Evolutionary conservation across 345 rosid species (phyloP).

Genomic region (Angophora floribunda): DNA sequence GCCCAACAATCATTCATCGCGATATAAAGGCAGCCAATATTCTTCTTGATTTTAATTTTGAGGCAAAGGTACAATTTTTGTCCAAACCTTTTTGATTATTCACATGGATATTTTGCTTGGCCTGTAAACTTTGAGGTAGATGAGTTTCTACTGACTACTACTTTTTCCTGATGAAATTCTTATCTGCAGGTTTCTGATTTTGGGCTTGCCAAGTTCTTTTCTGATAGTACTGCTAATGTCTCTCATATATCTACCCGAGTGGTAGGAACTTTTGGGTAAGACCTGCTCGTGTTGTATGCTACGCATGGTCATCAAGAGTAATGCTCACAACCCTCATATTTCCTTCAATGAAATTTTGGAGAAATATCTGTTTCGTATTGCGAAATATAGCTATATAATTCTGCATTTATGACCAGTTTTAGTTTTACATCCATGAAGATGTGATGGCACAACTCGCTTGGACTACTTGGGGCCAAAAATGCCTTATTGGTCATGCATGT

Average conservation of each 20-base stretch:
- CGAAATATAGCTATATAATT: not conserved
- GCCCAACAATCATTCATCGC: constrained; percentile 75
- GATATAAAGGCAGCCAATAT: constrained; percentile 86
- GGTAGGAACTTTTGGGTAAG: constrained; percentile 82
- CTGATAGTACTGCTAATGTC: constrained; percentile 23
- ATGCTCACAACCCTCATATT: not conserved
- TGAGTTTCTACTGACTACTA: not conserved
- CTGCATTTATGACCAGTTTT: not conserved
- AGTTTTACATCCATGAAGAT: not conserved
- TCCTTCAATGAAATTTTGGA: not conserved
- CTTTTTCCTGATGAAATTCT: not conserved
- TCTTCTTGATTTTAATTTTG: constrained; percentile 64
- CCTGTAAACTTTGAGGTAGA: not conserved
- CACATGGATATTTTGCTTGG: not conserved
- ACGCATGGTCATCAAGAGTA: not conserved
- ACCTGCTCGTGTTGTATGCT: not conserved
- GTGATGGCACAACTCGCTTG: not conserved
- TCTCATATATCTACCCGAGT: constrained; percentile 76
- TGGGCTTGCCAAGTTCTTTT: constrained; percentile 64
- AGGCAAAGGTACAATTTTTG: constrained; percentile 52
- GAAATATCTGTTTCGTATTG: not conserved
- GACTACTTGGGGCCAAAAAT: not conserved
- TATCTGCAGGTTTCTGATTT: constrained; percentile 69
- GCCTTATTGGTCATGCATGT: not conserved
- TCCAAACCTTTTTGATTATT: not conserved